phyloP scores from a whole-genome alignment of 83 land plant species.

The Picea engelmannii region DNA sequence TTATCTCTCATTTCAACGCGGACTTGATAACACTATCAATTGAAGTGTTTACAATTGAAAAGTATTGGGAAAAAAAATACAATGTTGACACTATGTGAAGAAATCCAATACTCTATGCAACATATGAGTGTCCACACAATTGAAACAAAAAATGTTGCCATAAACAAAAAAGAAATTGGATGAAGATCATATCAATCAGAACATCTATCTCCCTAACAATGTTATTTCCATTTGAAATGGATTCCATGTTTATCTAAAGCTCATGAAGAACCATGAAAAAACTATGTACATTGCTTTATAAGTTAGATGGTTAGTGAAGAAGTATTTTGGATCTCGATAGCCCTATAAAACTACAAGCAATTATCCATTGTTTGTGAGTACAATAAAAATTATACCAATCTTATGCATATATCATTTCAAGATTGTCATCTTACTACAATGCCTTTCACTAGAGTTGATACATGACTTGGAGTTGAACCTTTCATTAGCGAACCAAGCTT shows the following conservation, averaged over 20 bases:
- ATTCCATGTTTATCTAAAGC: conserved; percentile 61
- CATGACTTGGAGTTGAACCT: conserved; percentile 31
- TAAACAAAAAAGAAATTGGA: neutral
- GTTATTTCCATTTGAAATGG: conserved; percentile 69
- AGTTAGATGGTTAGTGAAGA: conserved; percentile 62
- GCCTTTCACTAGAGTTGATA: too few species aligned
- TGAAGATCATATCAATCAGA: neutral
- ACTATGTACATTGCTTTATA: conserved; percentile 81
- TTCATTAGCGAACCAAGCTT: conserved; percentile 49
- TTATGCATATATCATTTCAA: too few species aligned
- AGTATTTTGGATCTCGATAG: conserved; percentile 75
- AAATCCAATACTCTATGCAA: too few species aligned
- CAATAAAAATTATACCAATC: too few species aligned
- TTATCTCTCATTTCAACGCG: too few species aligned
- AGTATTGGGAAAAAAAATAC: too few species aligned
- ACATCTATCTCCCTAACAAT: conserved; percentile 51
- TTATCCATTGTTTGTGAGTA: conserved; percentile 7
- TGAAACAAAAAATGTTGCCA: neutral
- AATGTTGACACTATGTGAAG: too few species aligned
- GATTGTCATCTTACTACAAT: too few species aligned
- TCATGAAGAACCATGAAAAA: conserved; percentile 74
- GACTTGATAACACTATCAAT: too few species aligned
- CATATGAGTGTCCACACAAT: too few species aligned
- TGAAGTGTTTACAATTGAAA: too few species aligned
- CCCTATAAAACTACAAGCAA: conserved; percentile 42